phyloP scores from a whole-genome alignment of 2,329 filamentous ascomycete genomes.

The Verticillium dahliae region DNA sequence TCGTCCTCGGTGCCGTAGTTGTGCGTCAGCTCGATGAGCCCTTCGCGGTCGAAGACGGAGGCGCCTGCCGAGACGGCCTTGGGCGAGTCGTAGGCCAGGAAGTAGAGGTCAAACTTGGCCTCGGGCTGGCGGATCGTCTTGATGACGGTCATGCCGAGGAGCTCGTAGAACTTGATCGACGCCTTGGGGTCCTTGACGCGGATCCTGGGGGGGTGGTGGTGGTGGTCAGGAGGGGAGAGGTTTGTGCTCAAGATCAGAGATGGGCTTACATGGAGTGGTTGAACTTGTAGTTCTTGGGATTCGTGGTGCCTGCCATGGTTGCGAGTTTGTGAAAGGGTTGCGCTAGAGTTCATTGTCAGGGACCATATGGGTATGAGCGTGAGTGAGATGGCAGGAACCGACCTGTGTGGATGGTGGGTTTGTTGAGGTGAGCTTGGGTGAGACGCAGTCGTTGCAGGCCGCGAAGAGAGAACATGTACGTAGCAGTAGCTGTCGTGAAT shows the following conservation, averaged over 20 bases:
- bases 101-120: conserved; percentile 91
- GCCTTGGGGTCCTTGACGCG: conserved; percentile 90
- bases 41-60: conserved; percentile 74
- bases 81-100: conserved; percentile 80
- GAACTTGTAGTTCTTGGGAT: conserved; percentile 71
- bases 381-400: background rate
- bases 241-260: too few species aligned
- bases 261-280: conserved; percentile 75
- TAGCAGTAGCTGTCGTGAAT: background rate
- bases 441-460: conserved; percentile 9
- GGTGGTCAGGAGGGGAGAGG: conserved; percentile 9
- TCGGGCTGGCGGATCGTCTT: conserved; percentile 78
- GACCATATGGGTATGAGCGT: background rate
- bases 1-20: conserved; percentile 88
- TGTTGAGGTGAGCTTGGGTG: conserved; percentile 5
- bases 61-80: conserved; percentile 67
- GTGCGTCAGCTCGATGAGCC: conserved; percentile 78
- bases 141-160: conserved; percentile 80
- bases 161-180: conserved; percentile 89
- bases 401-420: background rate
- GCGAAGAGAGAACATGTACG: conserved; percentile 7
- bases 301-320: conserved; percentile 63
- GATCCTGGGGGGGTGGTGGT: conserved; percentile 54
- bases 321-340: conserved; percentile 20
- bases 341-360: background rate